Evolutionary conservation across 495 filamentous ascomycete species (phyloP).

Genomic region (Aspergillus incahuasiensis): DNA sequence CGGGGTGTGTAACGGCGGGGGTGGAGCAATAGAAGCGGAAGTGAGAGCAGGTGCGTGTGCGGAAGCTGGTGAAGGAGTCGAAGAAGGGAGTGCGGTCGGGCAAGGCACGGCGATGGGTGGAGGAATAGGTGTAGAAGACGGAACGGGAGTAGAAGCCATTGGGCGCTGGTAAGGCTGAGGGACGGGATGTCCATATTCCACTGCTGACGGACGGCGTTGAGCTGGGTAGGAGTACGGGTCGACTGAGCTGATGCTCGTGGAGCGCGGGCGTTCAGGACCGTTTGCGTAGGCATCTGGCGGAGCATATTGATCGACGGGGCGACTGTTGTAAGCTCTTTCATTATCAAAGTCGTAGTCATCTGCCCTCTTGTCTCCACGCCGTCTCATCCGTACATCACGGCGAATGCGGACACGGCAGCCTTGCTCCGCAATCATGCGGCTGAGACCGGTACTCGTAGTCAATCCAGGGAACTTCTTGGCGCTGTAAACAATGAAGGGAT

Average conservation of each 20-base stretch:
- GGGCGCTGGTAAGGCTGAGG: constrained; percentile 33
- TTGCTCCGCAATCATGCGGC: constrained; percentile 90
- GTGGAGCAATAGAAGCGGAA: background rate
- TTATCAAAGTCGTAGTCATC: constrained; percentile 62
- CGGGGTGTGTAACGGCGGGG: constrained; percentile 19
- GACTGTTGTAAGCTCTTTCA: constrained; percentile 50
- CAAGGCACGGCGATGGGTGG: background rate
- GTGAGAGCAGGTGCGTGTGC: constrained; percentile 5
- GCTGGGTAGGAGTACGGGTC: constrained; percentile 38
- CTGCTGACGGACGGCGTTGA: constrained; percentile 52
- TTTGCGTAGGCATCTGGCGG: constrained; percentile 46
- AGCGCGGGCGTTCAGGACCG: constrained; percentile 58
- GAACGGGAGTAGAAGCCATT: constrained; percentile 20
- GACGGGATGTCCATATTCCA: constrained; percentile 47
- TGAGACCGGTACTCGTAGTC: constrained; percentile 82
- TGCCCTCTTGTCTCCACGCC: constrained; percentile 69
- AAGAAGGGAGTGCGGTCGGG: constrained; percentile 12
- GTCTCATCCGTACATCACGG: constrained; percentile 94
- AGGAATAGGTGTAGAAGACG: constrained; percentile 12
- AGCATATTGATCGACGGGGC: constrained; percentile 55
- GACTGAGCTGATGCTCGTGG: constrained; percentile 66
- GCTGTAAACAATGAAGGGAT: constrained; percentile 84
- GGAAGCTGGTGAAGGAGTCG: constrained; percentile 22
- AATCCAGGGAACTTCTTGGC: constrained; percentile 98
- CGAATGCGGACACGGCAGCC: constrained; percentile 95